Evolutionary conservation across 2,329 filamentous ascomycete species (phyloP).

Genomic region (Pezicula carpinea): DNA sequence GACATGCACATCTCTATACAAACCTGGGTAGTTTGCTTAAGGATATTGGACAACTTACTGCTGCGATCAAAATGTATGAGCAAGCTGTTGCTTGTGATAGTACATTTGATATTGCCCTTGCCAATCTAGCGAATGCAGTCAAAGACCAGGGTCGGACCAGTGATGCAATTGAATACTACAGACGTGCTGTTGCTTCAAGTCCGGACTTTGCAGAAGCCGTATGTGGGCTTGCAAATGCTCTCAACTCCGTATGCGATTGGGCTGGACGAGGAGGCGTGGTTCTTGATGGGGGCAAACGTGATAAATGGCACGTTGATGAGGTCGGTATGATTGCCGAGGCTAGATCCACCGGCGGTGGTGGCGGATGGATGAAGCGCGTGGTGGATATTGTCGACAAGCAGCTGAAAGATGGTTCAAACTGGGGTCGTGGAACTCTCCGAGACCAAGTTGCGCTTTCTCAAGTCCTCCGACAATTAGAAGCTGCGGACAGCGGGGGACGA

Average conservation of each 20-base stretch:
- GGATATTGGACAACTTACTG: slow-evolving; percentile 87
- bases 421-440: slow-evolving; percentile 72
- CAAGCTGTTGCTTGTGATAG: slow-evolving; percentile 86
- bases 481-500: slow-evolving; percentile 25
- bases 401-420: slow-evolving; percentile 76
- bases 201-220: slow-evolving; percentile 96
- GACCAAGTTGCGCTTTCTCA: slow-evolving; percentile 43
- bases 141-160: slow-evolving; percentile 92
- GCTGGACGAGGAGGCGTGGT: slow-evolving; percentile 80
- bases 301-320: slow-evolving; percentile 91
- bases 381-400: slow-evolving; percentile 88
- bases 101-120: slow-evolving; percentile 94
- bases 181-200: slow-evolving; percentile 82
- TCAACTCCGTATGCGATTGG: slow-evolving; percentile 98
- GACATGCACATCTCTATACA: slow-evolving; percentile 93
- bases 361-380: slow-evolving; percentile 84
- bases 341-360: slow-evolving; percentile 52
- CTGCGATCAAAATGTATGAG: slow-evolving; percentile 96
- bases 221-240: slow-evolving; percentile 86
- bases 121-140: slow-evolving; percentile 94
- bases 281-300: slow-evolving; percentile 66
- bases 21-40: slow-evolving; percentile 94
- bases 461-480: slow-evolving; percentile 26
- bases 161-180: slow-evolving; percentile 91
- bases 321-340: slow-evolving; percentile 78